Percentiles rank a stretch among this genome's conserved stretches.
Evolutionary conservation across 768 basidiomycete genomes (phyloP).

Genomic region (Cyathus striatus): DNA sequence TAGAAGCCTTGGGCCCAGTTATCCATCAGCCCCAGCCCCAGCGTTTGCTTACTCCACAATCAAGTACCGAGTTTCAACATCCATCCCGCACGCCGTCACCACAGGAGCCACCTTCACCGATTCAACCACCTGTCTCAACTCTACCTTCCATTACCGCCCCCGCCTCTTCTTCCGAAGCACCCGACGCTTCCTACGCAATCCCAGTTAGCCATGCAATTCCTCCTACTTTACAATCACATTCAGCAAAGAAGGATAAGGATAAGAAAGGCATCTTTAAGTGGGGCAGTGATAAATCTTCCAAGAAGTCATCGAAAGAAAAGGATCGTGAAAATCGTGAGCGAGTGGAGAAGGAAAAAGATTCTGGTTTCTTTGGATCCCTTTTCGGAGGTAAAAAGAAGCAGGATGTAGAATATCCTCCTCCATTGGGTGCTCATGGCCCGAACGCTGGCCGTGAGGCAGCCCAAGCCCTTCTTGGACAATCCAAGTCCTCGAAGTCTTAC

Average conservation of each 20-base stretch:
- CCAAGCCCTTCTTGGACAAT: slow-evolving; percentile 77
- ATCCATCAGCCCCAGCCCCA: slow-evolving; percentile 70
- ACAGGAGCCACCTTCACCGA: slow-evolving; percentile 24
- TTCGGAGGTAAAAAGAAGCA: slow-evolving; percentile 90
- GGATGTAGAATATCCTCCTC: slow-evolving; percentile 42
- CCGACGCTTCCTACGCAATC: slow-evolving; percentile 21
- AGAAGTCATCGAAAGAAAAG: slow-evolving; percentile 43
- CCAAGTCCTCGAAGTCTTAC: slow-evolving; percentile 71
- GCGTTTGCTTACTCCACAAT: slow-evolving; percentile 37
- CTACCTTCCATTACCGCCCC: too few relatives aligned
- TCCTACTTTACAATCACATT: slow-evolving; percentile 34
- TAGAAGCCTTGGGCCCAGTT: slow-evolving; percentile 32
- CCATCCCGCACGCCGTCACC: slow-evolving; percentile 63
- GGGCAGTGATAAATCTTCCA: slow-evolving; percentile 60
- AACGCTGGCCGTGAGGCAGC: slow-evolving; percentile 81
- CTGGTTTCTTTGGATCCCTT: slow-evolving; percentile 87
- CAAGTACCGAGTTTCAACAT: slow-evolving; percentile 25
- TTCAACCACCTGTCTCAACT: too few relatives aligned
- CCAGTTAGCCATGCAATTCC: slow-evolving; percentile 22
- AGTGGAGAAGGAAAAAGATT: slow-evolving; percentile 66
- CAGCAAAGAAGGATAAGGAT: slow-evolving; percentile 74
- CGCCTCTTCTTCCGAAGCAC: slow-evolving; percentile 14
- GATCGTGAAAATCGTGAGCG: slow-evolving; percentile 37
- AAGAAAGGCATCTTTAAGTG: slow-evolving; percentile 71
- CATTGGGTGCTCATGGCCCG: slow-evolving; percentile 22